A percentile compares a stretch with the other conserved stretches of the same genome.
These are phyloP conservation scores for Backusella parvicylindrica DNA, from an alignment of 192 early-diverging fungal species.

Conservation along the genomic window DNA sequence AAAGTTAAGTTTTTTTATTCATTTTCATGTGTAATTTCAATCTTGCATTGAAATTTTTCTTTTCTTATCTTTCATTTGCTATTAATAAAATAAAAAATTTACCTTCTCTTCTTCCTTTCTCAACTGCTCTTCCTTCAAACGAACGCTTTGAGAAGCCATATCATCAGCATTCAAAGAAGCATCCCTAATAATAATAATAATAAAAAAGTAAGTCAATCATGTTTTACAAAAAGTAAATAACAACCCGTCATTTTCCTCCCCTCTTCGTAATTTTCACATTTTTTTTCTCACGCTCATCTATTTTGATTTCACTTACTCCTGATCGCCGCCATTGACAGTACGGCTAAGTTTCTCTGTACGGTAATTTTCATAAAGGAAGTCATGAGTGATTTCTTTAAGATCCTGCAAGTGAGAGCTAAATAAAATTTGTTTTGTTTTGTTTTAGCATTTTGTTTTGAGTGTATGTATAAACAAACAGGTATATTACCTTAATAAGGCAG, in stretches of 20 bases:
- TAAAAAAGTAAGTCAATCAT: not conserved
- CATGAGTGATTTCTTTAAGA: slow-evolving; percentile 95
- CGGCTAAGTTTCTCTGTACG: slow-evolving; percentile 84
- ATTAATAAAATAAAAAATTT: not conserved
- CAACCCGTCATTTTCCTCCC: not conserved
- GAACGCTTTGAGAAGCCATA: slow-evolving; percentile 34
- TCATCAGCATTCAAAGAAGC: slow-evolving; percentile 36
- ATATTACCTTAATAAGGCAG: slow-evolving; percentile 72
- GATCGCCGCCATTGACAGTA: slow-evolving; percentile 49
- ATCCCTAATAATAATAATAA: slow-evolving; percentile 14
- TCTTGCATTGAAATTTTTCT: not conserved
- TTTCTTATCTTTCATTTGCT: not conserved
- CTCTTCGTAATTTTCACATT: not conserved
- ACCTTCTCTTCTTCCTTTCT: slow-evolving; percentile 56
- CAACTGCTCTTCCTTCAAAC: slow-evolving; percentile 51
- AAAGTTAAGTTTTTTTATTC: not conserved
- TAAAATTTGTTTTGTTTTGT: not conserved
- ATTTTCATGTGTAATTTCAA: not conserved
- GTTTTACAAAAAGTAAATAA: not conserved
- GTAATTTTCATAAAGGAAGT: slow-evolving; percentile 93
- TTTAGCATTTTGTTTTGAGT: not conserved
- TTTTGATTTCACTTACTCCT: slow-evolving; percentile 13
- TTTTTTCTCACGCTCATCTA: not conserved
- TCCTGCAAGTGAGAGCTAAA: slow-evolving; percentile 95
- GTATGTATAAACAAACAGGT: not conserved